Percentiles rank a stretch among this genome's conserved stretches.
Evolutionary conservation across 345 rosid genomes (phyloP).

Genomic region (Trapa bicornis): DNA sequence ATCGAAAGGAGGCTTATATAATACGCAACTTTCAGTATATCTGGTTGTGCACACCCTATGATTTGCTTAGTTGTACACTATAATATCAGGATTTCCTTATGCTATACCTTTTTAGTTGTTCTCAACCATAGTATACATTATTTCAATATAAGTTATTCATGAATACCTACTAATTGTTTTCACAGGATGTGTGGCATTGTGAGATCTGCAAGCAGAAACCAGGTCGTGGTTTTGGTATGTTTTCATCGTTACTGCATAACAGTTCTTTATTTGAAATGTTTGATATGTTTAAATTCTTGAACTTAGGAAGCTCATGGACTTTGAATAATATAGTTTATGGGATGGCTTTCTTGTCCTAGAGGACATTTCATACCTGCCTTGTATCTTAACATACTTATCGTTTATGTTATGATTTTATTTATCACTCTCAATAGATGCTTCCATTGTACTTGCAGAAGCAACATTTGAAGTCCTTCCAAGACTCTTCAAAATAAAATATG

Average conservation of each 20-base stretch:
- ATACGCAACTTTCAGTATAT: background rate
- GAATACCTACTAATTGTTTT: conserved; percentile 8
- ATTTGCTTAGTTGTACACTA: background rate
- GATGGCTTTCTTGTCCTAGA: too few relatives aligned
- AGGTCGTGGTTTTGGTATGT: conserved; percentile 95
- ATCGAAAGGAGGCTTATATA: background rate
- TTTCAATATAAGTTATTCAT: background rate
- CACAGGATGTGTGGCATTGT: conserved; percentile 98
- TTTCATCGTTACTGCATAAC: background rate
- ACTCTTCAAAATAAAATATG: conserved; percentile 30
- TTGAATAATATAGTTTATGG: too few relatives aligned
- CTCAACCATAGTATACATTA: too few relatives aligned
- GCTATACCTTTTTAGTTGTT: background rate
- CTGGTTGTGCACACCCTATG: background rate
- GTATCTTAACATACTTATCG: background rate
- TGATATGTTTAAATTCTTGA: too few relatives aligned
- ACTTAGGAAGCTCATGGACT: too few relatives aligned
- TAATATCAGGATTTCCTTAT: background rate
- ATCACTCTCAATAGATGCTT: background rate
- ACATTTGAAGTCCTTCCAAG: conserved; percentile 34
- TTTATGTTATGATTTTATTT: background rate
- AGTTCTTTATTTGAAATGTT: too few relatives aligned
- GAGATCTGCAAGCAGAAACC: conserved; percentile 95
- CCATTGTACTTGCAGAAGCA: conserved; percentile 21
- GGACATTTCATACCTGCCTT: background rate